Evolutionary conservation across 2,329 filamentous ascomycete genomes (phyloP).

Genomic region (Colletotrichum theobromicola): DNA sequence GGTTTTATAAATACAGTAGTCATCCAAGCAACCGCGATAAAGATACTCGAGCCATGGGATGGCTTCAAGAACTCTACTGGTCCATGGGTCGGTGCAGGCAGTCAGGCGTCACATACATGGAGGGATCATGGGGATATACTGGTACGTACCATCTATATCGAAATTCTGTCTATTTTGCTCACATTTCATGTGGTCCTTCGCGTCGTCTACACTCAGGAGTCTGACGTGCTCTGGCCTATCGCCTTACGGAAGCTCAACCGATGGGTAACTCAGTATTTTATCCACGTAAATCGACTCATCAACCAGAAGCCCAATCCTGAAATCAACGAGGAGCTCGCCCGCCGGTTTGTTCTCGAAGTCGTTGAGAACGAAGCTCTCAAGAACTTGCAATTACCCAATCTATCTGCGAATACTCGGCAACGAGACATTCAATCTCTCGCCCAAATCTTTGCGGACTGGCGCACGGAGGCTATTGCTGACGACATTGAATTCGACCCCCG

Average conservation of each 20-base stretch:
- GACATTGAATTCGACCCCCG: not conserved
- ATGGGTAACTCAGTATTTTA: not conserved
- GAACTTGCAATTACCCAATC: not conserved
- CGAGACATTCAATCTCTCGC: accelerated
- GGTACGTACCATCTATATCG: not conserved
- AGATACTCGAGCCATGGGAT: not conserved
- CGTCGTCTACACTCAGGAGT: not conserved
- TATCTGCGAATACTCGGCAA: not conserved
- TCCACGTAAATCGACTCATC: not conserved
- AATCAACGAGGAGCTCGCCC: not conserved
- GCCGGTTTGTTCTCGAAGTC: accelerated
- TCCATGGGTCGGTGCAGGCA: not conserved
- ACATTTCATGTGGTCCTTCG: not conserved
- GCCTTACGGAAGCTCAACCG: not conserved
- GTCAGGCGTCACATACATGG: not conserved
- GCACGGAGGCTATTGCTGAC: not conserved
- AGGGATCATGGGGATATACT: not conserved
- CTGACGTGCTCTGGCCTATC: not conserved
- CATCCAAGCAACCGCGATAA: not conserved
- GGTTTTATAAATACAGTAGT: not conserved
- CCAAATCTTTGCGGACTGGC: not conserved
- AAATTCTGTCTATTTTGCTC: not conserved
- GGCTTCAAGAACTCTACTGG: not conserved
- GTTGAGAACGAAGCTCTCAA: not conserved
- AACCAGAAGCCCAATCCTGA: not conserved